A percentile compares a stretch with the other conserved stretches of the same genome.
phyloP scores from a whole-genome alignment of 2,329 filamentous ascomycete species.

The Fusarium scirpi region DNA sequence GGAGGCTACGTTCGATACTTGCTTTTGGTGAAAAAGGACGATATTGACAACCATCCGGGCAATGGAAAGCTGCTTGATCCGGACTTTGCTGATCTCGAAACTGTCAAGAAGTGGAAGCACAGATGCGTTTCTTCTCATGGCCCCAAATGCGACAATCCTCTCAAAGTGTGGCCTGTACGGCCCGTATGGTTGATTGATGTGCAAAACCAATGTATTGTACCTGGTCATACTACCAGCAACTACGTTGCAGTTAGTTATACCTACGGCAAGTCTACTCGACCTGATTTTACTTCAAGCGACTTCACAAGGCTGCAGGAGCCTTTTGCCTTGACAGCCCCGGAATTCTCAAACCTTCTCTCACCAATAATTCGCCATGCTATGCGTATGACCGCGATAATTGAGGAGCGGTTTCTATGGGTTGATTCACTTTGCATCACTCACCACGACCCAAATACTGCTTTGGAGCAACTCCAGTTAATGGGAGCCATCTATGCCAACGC shows the following conservation, averaged over 20 bases:
- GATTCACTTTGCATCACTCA: background rate
- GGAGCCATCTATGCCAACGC: background rate
- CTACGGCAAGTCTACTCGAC: background rate
- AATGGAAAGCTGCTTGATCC: no score
- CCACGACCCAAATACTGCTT: background rate
- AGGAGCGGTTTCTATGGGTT: background rate
- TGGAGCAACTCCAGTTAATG: background rate
- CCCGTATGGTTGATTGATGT: background rate
- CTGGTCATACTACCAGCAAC: background rate
- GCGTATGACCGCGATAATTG: background rate
- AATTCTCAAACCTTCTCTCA: background rate
- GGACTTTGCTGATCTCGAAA: no score
- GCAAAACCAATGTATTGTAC: background rate
- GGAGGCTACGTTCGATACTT: fast-evolving
- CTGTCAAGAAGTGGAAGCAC: background rate
- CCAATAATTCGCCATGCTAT: background rate
- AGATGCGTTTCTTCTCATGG: background rate
- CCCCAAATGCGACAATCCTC: background rate
- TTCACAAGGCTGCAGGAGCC: background rate
- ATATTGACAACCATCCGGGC: no score
- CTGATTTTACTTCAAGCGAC: background rate
- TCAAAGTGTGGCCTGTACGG: background rate
- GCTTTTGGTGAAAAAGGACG: background rate
- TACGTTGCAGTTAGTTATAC: background rate
- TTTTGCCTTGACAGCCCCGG: background rate